Percentiles rank a stretch among this genome's conserved stretches.
phyloP scores from a whole-genome alignment of 2,329 filamentous ascomycete species.

The Orbilia blumenaviensis region DNA sequence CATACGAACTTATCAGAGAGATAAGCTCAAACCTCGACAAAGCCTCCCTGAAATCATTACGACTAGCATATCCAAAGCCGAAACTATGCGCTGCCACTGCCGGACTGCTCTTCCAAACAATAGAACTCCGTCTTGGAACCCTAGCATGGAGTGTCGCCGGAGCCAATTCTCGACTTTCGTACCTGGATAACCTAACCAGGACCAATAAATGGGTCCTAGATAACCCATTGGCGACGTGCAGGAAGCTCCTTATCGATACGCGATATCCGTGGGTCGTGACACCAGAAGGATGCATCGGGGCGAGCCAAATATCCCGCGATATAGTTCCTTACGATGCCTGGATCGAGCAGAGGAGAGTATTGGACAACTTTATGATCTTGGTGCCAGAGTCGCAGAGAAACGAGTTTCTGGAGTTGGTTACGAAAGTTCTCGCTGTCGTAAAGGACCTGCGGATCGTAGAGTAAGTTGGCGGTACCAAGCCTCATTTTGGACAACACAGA shows the following conservation, averaged over 20 bases:
- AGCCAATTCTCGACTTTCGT: conserved; percentile 24
- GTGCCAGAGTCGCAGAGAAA: conserved; percentile 8
- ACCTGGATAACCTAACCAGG: background rate
- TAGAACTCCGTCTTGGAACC: conserved; percentile 33
- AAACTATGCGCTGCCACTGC: conserved; percentile 23
- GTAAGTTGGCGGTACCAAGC: background rate
- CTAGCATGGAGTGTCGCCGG: conserved; percentile 32
- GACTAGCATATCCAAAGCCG: conserved; percentile 28
- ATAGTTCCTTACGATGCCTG: background rate
- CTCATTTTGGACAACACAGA: background rate
- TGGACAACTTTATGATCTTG: conserved; percentile 15
- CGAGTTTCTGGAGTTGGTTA: conserved; percentile 20
- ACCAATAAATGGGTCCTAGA: background rate
- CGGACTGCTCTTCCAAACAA: conserved; percentile 28
- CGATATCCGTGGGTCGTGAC: conserved; percentile 38
- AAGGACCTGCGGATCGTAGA: conserved; percentile 16
- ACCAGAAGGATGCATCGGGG: background rate
- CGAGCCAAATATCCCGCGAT: background rate
- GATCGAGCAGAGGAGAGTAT: background rate
- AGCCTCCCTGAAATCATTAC: conserved; percentile 30
- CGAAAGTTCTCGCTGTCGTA: background rate
- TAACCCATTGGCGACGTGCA: background rate
- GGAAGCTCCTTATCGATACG: conserved; percentile 32
- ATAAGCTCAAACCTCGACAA: conserved; percentile 39
- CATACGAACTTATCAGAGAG: conserved; percentile 42